Evolutionary conservation across 2,329 filamentous ascomycete species (phyloP), one percentile per base, ranked within the genome.

Genomic region (Rasamsonia emersonii): DNA sequence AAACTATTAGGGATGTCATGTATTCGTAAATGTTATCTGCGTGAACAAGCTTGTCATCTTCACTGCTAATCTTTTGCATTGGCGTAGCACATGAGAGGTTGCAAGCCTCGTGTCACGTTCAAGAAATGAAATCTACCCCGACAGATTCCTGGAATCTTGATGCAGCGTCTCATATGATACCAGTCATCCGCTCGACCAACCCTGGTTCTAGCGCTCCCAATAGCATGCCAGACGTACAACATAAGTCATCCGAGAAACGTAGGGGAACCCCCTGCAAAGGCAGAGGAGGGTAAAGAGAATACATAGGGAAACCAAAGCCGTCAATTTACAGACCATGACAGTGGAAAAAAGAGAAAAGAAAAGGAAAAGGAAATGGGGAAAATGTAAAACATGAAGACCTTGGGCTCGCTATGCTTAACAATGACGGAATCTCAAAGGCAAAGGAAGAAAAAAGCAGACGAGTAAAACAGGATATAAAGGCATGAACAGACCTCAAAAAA

Each of bases 351-450:
- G 27, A 36, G 28, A 18, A 14, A 32, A 28, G 16, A 19, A 30
- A 28, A 28, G 18, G n/a, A 7, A 36, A 19, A 32, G 5, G 14
- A 18, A 16, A 40, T 44, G 41, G 40, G 38, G 39, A 33, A 42
- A 40, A 39, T 32, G 35, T 32, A 35, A 43, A 35, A 39, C 23
- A 42, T 35, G 41, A 42, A 39, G 42, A 42, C 53, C 36, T 49
- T 40, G 35, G 53, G 49, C 53, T 57, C 54, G 54, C 54, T 57
- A 58, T 58, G 54, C 53, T 54, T 50, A 43, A 43, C 40, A 39
- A 43, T 38, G 33, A 40, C 41, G 50, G 48, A 41, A 45, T 32
- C 43, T 42, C 28, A 35, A 39, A 39, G 39, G 24, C 26, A 30
- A 30, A 38, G 44, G 41, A 41, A 45, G 39, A 42, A 35, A 30